Base-by-base conservation (phyloP, 2,329 filamentous ascomycete genomes). In the Monosporascus cannonballus region DNA sequence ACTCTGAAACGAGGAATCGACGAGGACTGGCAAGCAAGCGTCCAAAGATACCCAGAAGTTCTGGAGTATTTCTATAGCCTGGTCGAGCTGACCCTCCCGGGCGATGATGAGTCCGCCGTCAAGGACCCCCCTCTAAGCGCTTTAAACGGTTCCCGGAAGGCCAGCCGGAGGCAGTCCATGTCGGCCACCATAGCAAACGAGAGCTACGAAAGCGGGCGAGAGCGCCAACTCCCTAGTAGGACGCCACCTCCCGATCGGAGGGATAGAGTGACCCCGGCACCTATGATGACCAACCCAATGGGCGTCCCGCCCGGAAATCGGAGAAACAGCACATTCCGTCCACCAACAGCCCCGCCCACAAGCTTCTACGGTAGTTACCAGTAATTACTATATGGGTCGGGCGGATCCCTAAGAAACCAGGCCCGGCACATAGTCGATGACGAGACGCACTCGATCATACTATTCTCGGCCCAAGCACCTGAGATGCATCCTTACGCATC, bases 21-120 rank as follows among this genome's bases (percentile, higher is more conserved):
- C 62, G 84, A 88, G 56, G 88, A 91, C 71, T 93, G 88, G 88
- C 81, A 85, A 62, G 77, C 81, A 30, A 86, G 84, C 47, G 87
- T 91, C 39, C 81, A 89, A 61, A 79, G 84, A 51, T 93, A 92
- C 61, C 89, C 88, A 4, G 86, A 91, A 65, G 84, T 92, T n/a
- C 74, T 93, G 51, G 85, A 90, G 69, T 90, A 92, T 69, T 92
- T 87, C 66, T 92, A 86, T 69, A 77, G 81, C 54, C 73, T 91
- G 38, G 85, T 91, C 37, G 80, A 85, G 51, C 67, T 90, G 54
- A 79, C 75, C 22, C 69, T 89, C 4, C 87, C 88, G 0, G 71
- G 71, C 41, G 85, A 90, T 53, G 75, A 83, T 51, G 83, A 85
- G 41, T 69, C 76, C 2, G 71, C 72, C 17, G 80, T 86, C 37